A percentile compares a stretch with the other conserved stretches of the same genome.
Conservation (phyloP, 2,329 filamentous ascomycete species). For the Cryoendolithus antarcticus region DNA sequence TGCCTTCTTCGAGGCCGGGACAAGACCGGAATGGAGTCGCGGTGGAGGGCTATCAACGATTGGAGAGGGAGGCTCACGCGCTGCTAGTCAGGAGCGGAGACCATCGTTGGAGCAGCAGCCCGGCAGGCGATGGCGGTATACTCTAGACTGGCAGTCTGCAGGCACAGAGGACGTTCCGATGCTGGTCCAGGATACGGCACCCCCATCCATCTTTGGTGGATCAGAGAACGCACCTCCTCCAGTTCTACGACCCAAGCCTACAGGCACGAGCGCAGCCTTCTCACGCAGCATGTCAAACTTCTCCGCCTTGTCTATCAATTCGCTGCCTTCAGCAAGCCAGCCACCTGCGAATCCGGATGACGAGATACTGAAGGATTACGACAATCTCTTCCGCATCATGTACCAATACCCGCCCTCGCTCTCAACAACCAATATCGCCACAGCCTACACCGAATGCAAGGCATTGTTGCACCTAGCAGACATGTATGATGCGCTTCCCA, state of each 20-base stretch:
- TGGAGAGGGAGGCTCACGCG: slow-evolving; percentile 28
- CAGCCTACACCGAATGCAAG: slow-evolving; percentile 90
- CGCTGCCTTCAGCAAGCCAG: slow-evolving; percentile 26
- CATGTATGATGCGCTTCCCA: slow-evolving; percentile 80
- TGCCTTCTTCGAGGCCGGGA: slow-evolving; percentile 76
- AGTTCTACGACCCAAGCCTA: slow-evolving; percentile 50
- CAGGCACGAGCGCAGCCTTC: slow-evolving; percentile 55
- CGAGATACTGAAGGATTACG: slow-evolving; percentile 79
- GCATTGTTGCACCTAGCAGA: slow-evolving; percentile 79
- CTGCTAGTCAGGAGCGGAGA: slow-evolving; percentile 27
- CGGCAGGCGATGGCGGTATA: slow-evolving; percentile 68
- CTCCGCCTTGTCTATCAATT: slow-evolving; percentile 40
- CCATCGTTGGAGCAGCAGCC: slow-evolving; percentile 21
- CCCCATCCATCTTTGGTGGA: slow-evolving; percentile 18
- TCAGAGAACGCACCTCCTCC: slow-evolving; percentile 30
- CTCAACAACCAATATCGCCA: slow-evolving; percentile 77
- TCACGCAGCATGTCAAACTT: slow-evolving; percentile 83
- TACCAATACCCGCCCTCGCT: slow-evolving; percentile 82
- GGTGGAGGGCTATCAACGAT: slow-evolving; percentile 42
- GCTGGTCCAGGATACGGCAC: slow-evolving; percentile 4
- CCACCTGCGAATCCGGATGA: slow-evolving; percentile 44
- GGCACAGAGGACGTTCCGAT: slow-evolving; percentile 50
- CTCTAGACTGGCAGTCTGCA: slow-evolving; percentile 63
- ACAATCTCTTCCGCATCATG: slow-evolving; percentile 90
- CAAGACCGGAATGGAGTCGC: slow-evolving; percentile 20